Evolutionary conservation across 2,329 filamentous ascomycete genomes (phyloP).

Genomic region (Cladosporium austrohemisphaericum): DNA sequence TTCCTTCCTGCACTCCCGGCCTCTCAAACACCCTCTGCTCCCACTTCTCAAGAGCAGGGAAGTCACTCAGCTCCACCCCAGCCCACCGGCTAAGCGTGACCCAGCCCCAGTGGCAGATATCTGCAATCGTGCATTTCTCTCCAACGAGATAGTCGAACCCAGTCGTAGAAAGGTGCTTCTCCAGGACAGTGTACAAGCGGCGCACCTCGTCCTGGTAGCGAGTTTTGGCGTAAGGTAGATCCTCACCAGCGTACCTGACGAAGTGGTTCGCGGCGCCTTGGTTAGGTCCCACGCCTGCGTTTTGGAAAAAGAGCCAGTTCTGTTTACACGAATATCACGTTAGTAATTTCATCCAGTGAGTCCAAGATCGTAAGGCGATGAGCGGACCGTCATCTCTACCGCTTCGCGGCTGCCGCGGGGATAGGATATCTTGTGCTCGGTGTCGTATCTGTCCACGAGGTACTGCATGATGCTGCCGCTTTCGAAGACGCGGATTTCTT

Average conservation of each 20-base stretch:
- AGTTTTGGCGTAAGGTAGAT: slow-evolving; percentile 74
- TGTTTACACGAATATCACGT: slow-evolving; percentile 8
- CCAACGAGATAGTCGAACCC: slow-evolving; percentile 53
- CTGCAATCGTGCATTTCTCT: slow-evolving; percentile 65
- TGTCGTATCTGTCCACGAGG: slow-evolving; percentile 26
- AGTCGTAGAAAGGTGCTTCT: slow-evolving; percentile 58
- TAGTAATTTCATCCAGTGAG: slow-evolving; percentile 1
- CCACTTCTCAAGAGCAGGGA: slow-evolving; percentile 72
- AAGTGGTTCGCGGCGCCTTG: slow-evolving; percentile 81
- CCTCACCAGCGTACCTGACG: slow-evolving; percentile 66
- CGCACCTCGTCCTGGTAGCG: slow-evolving; percentile 77
- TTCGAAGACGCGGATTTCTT: slow-evolving; percentile 66
- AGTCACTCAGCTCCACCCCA: slow-evolving; percentile 66
- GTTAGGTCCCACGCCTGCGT: slow-evolving; percentile 56
- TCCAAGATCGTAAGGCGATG: not conserved
- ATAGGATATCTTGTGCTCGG: slow-evolving; percentile 19
- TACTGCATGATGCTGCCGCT: slow-evolving; percentile 20
- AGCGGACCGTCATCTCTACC: slow-evolving; percentile 52
- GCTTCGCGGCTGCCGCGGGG: slow-evolving; percentile 19
- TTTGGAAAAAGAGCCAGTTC: slow-evolving; percentile 29
- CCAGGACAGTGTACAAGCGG: slow-evolving; percentile 71
- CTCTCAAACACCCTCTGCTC: slow-evolving; percentile 64
- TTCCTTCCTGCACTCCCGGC: slow-evolving; percentile 68
- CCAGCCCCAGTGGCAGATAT: slow-evolving; percentile 78
- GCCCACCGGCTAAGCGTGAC: slow-evolving; percentile 56